These are phyloP conservation scores for Gautieria morchelliformis DNA, from an alignment of 768 basidiomycete genomes.

Conservation along the genomic window DNA sequence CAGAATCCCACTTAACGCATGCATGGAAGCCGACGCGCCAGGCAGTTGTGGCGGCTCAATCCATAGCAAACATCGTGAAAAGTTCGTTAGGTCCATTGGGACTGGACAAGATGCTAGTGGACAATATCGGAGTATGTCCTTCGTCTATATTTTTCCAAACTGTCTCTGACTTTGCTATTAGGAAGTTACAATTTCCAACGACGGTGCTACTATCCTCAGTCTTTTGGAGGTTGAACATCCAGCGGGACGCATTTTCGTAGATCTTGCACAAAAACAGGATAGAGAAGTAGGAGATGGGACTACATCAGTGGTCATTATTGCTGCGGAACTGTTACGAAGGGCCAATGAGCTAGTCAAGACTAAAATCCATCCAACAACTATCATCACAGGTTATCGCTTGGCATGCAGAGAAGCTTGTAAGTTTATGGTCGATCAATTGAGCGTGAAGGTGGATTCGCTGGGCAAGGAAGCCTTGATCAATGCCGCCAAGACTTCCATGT, in stretches of 20 bases:
- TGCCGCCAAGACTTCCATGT: conserved; percentile 97
- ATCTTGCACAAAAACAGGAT: conserved; percentile 98
- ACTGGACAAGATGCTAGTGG: conserved; percentile 94
- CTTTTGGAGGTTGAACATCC: conserved; percentile 93
- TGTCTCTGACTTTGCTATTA: conserved; percentile 20
- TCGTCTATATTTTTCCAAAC: background rate
- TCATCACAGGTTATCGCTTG: conserved; percentile 96
- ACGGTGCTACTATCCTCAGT: conserved; percentile 97
- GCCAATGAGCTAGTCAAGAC: conserved; percentile 98
- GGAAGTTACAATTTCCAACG: conserved; percentile 99
- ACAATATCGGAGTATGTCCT: conserved; percentile 82
- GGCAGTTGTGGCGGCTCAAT: conserved; percentile 86
- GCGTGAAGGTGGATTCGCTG: conserved; percentile 87
- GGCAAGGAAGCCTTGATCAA: conserved; percentile 90
- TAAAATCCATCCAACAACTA: conserved; percentile 98
- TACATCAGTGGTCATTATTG: conserved; percentile 95
- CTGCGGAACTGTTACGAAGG: conserved; percentile 90
- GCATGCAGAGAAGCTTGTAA: conserved; percentile 96
- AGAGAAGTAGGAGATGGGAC: conserved; percentile 99
- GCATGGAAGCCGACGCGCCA: background rate
- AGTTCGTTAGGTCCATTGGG: conserved; percentile 93
- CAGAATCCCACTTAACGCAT: background rate
- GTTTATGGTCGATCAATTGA: conserved; percentile 96
- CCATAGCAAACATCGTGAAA: conserved; percentile 96
- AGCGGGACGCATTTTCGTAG: conserved; percentile 94